phyloP scores from a whole-genome alignment of 768 basidiomycete genomes.

The Boletus sp. region DNA sequence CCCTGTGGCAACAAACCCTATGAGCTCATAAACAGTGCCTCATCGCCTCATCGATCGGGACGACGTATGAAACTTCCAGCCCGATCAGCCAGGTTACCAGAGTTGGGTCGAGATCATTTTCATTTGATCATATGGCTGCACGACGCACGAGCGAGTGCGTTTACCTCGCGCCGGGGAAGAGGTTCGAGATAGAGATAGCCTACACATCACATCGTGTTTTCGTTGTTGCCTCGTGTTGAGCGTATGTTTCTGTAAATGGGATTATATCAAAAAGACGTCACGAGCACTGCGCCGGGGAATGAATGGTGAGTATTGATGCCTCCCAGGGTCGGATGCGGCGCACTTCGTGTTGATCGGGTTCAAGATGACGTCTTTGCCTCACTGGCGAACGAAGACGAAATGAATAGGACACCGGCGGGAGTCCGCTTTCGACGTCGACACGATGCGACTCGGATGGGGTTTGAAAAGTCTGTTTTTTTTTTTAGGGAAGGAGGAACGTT shows the following conservation, averaged over 20 bases:
- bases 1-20: conserved; percentile 14
- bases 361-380: conserved; percentile 6
- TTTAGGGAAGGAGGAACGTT: too few species aligned
- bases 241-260: conserved; percentile 5
- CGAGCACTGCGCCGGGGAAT: conserved; percentile 9
- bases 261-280: conserved; percentile 1
- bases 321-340: conserved; percentile 1
- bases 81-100: conserved; percentile 7
- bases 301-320: background rate
- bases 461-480: too few species aligned
- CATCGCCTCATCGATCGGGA: conserved; percentile 15
- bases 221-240: conserved; percentile 13
- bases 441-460: background rate
- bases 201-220: conserved; percentile 8
- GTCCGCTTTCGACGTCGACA: background rate
- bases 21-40: conserved; percentile 11
- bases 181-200: conserved; percentile 9
- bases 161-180: background rate
- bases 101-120: background rate
- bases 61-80: background rate
- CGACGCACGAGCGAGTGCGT: background rate
- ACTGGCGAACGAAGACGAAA: background rate
- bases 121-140: conserved; percentile 3
- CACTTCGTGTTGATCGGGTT: conserved; percentile 4
- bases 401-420: background rate